Percentiles rank a stretch among this genome's conserved stretches.
Evolutionary conservation across 345 rosid genomes (phyloP).

Genomic region (Eucalyptus cladocalyx): DNA sequence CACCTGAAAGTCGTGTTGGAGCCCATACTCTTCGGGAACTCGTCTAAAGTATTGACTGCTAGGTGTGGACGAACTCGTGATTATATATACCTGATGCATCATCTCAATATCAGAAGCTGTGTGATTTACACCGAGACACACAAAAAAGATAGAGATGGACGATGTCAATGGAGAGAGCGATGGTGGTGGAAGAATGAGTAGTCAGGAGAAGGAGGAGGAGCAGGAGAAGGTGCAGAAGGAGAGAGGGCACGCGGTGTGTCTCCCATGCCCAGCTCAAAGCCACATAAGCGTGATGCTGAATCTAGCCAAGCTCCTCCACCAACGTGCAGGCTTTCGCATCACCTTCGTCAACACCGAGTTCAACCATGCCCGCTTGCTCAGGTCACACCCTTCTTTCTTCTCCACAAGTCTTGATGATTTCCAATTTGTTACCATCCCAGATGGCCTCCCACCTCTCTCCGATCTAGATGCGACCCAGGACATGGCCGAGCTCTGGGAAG

Average conservation of each 20-base stretch:
- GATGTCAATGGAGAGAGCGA: neutral
- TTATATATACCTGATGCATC: neutral
- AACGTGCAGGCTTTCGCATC: neutral
- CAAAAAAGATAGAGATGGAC: neutral
- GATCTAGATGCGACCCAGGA: neutral
- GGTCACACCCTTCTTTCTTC: neutral
- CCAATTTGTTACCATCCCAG: neutral
- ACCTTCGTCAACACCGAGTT: slow-evolving; percentile 10
- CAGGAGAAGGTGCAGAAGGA: neutral
- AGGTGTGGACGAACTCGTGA: neutral
- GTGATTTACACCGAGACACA: neutral
- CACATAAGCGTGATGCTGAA: slow-evolving; percentile 8
- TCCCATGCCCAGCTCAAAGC: slow-evolving; percentile 4
- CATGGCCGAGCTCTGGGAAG: neutral
- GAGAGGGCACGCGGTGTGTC: neutral
- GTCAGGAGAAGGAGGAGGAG: neutral
- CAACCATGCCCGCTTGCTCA: slow-evolving; percentile 3
- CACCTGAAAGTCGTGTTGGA: neutral
- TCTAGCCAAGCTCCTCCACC: slow-evolving; percentile 15
- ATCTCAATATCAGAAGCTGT: neutral
- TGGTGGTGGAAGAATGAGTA: neutral
- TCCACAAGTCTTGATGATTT: neutral
- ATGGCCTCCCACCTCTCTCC: neutral
- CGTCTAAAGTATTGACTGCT: neutral
- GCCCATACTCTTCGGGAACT: neutral